Conservation (phyloP, 208 protist genomes). For the Trypanosoma conorhini region DNA sequence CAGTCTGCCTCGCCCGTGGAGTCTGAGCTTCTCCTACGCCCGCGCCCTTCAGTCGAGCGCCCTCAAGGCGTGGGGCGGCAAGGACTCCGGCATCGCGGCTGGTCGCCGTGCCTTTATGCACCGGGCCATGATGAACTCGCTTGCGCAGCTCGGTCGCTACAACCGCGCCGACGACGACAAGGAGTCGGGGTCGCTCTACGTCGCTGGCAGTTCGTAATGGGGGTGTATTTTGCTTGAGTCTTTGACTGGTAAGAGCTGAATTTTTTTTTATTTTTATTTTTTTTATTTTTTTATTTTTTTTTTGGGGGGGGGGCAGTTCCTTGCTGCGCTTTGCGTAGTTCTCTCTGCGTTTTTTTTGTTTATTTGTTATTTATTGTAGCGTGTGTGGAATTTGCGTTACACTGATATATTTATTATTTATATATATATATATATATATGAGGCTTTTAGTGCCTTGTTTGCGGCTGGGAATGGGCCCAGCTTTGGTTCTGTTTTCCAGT, state of each 20-base stretch:
- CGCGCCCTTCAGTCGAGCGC: conserved; percentile 93
- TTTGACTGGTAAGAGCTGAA: neutral
- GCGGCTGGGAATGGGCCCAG: neutral
- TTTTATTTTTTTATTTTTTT: no score
- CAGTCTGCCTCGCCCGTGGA: conserved; percentile 78
- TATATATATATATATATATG: neutral
- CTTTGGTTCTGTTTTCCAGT: neutral
- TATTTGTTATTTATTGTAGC: no score
- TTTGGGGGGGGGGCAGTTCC: no score
- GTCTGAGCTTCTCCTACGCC: conserved; percentile 95
- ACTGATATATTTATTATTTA: neutral
- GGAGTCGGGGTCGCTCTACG: conserved; percentile 81
- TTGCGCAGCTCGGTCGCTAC: conserved; percentile 79
- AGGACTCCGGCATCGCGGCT: conserved; percentile 59
- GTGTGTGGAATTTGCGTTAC: neutral
- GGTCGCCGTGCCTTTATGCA: conserved; percentile 72
- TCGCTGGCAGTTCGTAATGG: conserved; percentile 87
- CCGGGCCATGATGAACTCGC: conserved; percentile 84
- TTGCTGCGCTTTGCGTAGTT: no score
- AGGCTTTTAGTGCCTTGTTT: neutral
- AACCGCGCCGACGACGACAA: conserved; percentile 71
- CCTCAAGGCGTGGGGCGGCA: conserved; percentile 94
- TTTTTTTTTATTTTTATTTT: no score
- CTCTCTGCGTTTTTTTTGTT: no score
- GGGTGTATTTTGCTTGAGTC: neutral